Evolutionary conservation across 805 yeast genomes (phyloP), one percentile per base, ranked within the genome.

Genomic region (Saccharomycopsis babjevae): DNA sequence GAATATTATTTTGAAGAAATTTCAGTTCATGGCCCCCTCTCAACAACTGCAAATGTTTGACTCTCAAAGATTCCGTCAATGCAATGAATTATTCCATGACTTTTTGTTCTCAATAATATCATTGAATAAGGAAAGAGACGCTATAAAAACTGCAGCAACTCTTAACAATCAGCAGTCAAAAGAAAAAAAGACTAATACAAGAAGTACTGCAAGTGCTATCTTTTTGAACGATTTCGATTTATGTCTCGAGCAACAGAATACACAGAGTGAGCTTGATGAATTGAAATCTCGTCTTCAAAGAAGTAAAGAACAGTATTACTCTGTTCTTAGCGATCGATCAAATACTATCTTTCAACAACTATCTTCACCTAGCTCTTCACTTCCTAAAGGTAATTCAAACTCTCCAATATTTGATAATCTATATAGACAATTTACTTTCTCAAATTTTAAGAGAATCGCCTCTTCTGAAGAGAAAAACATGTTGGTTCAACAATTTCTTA

Each of bases 1-100:
- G 43, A 62, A 62, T 10, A n/a, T 34, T 15, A 22, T 62, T 1
- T 38, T 62, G 15, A 57, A 42, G 20, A 60, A 57, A 20, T 60
- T 62, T 52, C 65, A 62, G 40, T 60, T 57, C 50, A 58, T 58
- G 7, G 57, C 56, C 2, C 50, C 60, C 13, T 56, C 63, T 30
- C 57, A 58, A 16, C 56, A 58, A 28, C 36, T 50, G 22, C 34
- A 16, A 6, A 38, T 55, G 18, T 61, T 61, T 8, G 65, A 62
- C 28, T 28, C 36, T 36, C 20, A 15, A 36, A 55, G 50, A 38
- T 62, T 58, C 50, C 56, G 39, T 20, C 43, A 38, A 6, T 58
- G 58, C 20, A 58, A 62, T 50, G 42, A 57, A n/a, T 42, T 62
- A 22, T 57, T 62, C 3, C 43, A 54, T 36, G 54, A 58, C 20